phyloP scores from a whole-genome alignment of 225 moss, liverwort and hornwort species.

The Pseudoscleropodium purum region DNA sequence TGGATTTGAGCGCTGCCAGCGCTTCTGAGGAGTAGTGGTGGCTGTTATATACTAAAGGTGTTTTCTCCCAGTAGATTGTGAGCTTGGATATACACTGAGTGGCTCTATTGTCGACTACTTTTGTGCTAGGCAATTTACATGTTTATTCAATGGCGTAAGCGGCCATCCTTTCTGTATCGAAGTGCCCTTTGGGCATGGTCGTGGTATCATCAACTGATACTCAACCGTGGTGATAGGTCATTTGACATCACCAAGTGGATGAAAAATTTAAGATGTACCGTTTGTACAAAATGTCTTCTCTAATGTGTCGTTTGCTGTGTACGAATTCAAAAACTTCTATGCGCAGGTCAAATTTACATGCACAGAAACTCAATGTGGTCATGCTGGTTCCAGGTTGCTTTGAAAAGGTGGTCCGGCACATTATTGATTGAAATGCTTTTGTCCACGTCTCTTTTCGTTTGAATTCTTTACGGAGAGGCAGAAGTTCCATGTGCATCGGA shows the following conservation, averaged over 20 bases:
- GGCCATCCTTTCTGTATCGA: neutral
- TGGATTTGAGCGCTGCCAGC: slow-evolving; percentile 81
- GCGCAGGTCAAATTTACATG: neutral
- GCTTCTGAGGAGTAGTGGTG: slow-evolving; percentile 59
- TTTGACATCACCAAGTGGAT: neutral
- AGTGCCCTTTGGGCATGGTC: neutral
- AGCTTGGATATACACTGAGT: neutral
- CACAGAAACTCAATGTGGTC: neutral
- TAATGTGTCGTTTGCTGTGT: neutral
- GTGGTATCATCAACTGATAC: neutral
- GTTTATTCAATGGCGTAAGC: neutral
- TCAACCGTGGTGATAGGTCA: neutral
- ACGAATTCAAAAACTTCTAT: neutral
- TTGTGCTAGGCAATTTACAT: neutral
- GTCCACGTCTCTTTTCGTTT: neutral
- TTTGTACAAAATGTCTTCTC: neutral
- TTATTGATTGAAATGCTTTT: neutral
- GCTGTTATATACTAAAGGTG: neutral
- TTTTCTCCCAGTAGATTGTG: neutral
- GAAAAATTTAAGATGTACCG: neutral
- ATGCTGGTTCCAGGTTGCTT: neutral
- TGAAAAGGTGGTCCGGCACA: neutral
- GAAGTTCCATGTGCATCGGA: neutral
- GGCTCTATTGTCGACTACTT: slow-evolving; percentile 1
- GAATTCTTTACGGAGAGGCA: neutral